Evolutionary conservation across 139 green algal genomes (phyloP), one percentile per base, ranked within the genome.

Genomic region (Chlorella sorokiniana): DNA sequence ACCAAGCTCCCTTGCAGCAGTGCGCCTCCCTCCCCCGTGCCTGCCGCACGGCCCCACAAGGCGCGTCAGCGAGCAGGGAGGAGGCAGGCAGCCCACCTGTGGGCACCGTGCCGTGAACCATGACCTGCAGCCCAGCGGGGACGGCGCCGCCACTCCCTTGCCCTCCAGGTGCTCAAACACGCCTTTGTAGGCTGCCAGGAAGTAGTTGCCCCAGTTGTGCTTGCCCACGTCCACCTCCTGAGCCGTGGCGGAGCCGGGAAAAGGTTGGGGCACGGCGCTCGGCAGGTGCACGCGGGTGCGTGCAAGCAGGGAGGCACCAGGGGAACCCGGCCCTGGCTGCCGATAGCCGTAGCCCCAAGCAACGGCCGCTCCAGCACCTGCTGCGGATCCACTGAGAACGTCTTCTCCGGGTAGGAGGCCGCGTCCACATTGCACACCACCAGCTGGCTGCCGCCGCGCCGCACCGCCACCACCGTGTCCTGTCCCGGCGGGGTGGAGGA

Each of bases 201-300:
- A 96, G 87, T 99, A 99, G 87, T 98, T 98, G 45, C 86, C 92
- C 96, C 96, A 99, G 33, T 79, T 90, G 86, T 98, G 93, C 48
- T 96, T 91, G 33, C 71, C 86, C 20, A 85, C 72, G 74, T 98
- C 91, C 9, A 99, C 95, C 27, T 87, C 81, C 90, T 96, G 89
- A n/a, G 62, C 23, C 22, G 62, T 40, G 22, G 22, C n/a, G n/a
- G n/a, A n/a, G n/a, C n/a, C n/a, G n/a, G n/a, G n/a, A n/a, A n/a
- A n/a, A n/a, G n/a, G n/a, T n/a, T n/a, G n/a, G n/a, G n/a, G n/a
- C n/a, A n/a, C n/a, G n/a, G n/a, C n/a, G n/a, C n/a, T n/a, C n/a
- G n/a, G n/a, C n/a, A n/a, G n/a, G n/a, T n/a, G n/a, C n/a, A n/a
- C n/a, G n/a, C n/a, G n/a, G n/a, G n/a, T n/a, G n/a, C n/a, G n/a